Percentiles rank a stretch among this genome's conserved stretches.
phyloP scores from a whole-genome alignment of 148 eudicot species.

The Spergularia marina region DNA sequence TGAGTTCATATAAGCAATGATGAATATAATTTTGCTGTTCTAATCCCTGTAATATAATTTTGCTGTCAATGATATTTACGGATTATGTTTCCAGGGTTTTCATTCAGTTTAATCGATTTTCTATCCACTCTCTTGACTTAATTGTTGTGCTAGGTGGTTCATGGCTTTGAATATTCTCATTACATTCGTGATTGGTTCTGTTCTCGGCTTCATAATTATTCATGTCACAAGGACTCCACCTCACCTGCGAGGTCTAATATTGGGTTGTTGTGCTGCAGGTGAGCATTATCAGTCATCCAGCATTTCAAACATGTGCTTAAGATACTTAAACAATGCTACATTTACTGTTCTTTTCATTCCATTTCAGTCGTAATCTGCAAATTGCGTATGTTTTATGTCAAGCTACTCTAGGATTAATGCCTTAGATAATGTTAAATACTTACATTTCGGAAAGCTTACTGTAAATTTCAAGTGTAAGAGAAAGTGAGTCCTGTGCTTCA shows the following conservation, averaged over 20 bases:
- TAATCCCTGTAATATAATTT: too few species aligned
- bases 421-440: too few species aligned
- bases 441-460: too few species aligned
- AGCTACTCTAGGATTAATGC: too few species aligned
- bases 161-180: constrained; percentile 45
- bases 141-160: constrained; percentile 35
- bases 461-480: too few species aligned
- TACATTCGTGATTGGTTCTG: constrained; percentile 36
- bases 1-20: too few species aligned
- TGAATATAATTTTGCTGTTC: too few species aligned
- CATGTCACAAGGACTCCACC: constrained; percentile 34
- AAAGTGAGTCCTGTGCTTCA: too few species aligned
- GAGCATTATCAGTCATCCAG: not conserved
- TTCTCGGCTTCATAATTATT: constrained; percentile 36
- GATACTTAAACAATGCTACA: not conserved
- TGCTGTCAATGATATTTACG: not conserved
- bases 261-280: constrained; percentile 48
- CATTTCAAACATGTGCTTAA: too few species aligned
- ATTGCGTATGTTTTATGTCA: not conserved
- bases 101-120: not conserved
- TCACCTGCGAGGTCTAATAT: constrained; percentile 37
- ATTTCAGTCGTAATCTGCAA: not conserved
- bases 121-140: not conserved
- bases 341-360: not conserved
- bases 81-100: not conserved